Evolutionary conservation across 305 asterid genomes (phyloP), one percentile per base, ranked within the genome.

Genomic region (Lippia alba): DNA sequence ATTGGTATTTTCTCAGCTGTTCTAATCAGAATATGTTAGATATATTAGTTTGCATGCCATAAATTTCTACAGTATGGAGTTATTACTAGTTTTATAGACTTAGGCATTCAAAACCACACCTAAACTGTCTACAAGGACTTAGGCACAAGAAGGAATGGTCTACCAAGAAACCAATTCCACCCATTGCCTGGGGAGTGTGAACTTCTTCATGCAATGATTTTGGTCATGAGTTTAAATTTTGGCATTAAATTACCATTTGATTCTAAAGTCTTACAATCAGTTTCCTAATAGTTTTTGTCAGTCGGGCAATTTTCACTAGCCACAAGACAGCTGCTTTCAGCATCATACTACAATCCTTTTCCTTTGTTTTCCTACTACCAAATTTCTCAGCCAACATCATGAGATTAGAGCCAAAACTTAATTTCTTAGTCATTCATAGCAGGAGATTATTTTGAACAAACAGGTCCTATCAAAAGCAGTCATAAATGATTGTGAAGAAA

Each of bases 401-500:
- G 41, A 36, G 5, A 36, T 4, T 5, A 36, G 9, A 8, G 41
- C 41, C 41, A 36, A 36, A 36, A 36, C 5, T 36, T 36, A 5
- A 36, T 8, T 36, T 40, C 70, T 56, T 64, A 44, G 62, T 24
- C 68, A 40, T 34, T 57, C 36, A 50, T 32, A 68, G 41, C 57
- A 33, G 44, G 48, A 64, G 45, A 64, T 36, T 44, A 40, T 58
- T 54, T 67, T 14, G 18, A 17, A 72, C 67, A 66, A 55, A 67
- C 16, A 61, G 61, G 48, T 61, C 48, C 70, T 62, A 8, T 40
- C 63, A 71, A 40, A 53, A 56, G 65, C 57, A 71, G 48, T 32
- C 57, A 55, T 15, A 68, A 44, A 64, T 63, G 69, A 62, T 19
- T 33, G 14, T 6, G 75, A 68, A 60, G 64, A 62, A 50, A 66